These are phyloP conservation scores for Fusarium sp. DNA, from an alignment of 2,329 filamentous ascomycete genomes.

Conservation along the genomic window DNA sequence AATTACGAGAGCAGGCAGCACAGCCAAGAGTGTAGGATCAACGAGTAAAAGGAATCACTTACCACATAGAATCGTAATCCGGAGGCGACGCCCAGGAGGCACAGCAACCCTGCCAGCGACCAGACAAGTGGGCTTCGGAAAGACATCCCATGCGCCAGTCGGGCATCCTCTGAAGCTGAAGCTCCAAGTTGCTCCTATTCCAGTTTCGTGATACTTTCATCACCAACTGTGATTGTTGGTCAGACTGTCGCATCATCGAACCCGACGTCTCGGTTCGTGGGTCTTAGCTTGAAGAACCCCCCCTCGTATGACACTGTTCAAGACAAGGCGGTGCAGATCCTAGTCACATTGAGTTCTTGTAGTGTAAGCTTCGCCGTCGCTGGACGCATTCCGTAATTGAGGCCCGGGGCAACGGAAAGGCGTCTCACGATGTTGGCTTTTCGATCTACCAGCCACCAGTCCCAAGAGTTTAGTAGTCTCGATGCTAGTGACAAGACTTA, in stretches of 20 bases:
- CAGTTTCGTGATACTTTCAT: neutral
- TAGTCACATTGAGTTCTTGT: neutral
- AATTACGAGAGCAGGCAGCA: neutral
- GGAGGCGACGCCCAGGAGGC: conserved; percentile 10
- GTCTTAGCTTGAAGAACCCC: neutral
- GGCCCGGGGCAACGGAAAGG: neutral
- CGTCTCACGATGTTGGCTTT: conserved; percentile 2
- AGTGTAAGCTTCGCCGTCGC: neutral
- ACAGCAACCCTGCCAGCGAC: neutral
- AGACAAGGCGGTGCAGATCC: neutral
- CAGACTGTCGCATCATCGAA: conserved; percentile 3
- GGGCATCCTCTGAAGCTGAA: neutral
- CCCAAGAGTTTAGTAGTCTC: neutral
- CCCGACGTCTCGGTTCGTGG: neutral
- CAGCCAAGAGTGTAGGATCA: conserved; percentile 4
- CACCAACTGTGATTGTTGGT: neutral
- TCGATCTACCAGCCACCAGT: neutral
- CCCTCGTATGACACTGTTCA: neutral
- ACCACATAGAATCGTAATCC: conserved; percentile 14
- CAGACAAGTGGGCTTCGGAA: conserved; percentile 7
- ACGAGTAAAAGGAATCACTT: conserved; percentile 1
- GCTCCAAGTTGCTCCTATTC: neutral
- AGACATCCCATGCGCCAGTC: neutral
- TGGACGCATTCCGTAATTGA: neutral
- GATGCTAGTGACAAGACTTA: neutral